Conservation (phyloP, 2,329 filamentous ascomycete species). For the Beauveria sp. region DNA sequence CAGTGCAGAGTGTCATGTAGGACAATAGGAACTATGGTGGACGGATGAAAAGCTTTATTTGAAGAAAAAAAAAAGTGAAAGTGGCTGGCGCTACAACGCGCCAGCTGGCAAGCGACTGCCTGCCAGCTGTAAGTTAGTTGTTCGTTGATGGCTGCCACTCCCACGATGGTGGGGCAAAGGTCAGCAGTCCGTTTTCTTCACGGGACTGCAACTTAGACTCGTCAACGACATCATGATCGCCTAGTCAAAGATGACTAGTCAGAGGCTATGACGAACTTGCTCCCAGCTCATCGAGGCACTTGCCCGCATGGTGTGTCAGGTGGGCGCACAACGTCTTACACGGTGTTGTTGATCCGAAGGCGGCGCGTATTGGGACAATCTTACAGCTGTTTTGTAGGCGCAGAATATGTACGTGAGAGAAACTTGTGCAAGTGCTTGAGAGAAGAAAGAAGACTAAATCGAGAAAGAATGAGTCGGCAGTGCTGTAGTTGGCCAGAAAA, state of each 20-base stretch:
- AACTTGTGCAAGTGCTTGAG: neutral
- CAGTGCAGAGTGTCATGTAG: neutral
- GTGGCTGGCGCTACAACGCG: neutral
- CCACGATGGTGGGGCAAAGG: slow-evolving; percentile 5
- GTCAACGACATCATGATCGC: neutral
- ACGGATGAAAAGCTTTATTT: neutral
- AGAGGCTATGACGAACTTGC: neutral
- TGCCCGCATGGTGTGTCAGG: slow-evolving; percentile 7
- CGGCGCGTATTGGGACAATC: slow-evolving; percentile 1
- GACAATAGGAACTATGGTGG: slow-evolving; percentile 5
- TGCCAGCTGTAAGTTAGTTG: neutral
- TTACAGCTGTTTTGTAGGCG: slow-evolving; percentile 1
- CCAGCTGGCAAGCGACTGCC: neutral
- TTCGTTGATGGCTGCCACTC: neutral
- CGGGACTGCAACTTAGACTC: slow-evolving; percentile 2
- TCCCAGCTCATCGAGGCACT: neutral
- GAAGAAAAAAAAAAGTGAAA: neutral
- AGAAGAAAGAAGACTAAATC: neutral
- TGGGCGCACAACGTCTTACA: slow-evolving; percentile 10
- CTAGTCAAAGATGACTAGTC: neutral
- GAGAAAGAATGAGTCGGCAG: neutral
- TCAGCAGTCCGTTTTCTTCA: slow-evolving; percentile 4
- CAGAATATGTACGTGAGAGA: neutral
- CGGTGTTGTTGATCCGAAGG: neutral
- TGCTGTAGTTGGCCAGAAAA: neutral